Evolutionary conservation across 164 flowering plant genomes (phyloP).

Genomic region (Tetrastigma voinierianum): DNA sequence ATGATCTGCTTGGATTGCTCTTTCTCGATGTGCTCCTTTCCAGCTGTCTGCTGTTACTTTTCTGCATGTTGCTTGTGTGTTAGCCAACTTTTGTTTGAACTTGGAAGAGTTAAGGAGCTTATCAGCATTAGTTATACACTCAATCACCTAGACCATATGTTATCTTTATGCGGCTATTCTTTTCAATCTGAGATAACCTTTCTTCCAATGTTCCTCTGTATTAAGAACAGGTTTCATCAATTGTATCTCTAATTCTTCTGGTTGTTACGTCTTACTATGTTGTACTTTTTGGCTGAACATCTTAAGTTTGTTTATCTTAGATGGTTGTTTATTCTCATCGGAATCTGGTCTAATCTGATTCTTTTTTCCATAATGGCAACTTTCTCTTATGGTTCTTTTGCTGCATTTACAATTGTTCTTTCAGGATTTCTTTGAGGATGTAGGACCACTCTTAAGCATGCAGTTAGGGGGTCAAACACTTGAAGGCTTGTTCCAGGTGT

Average conservation of each 20-base stretch:
- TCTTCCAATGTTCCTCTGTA: too few relatives aligned
- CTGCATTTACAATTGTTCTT: conserved; percentile 15
- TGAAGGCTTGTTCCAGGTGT: conserved; percentile 86
- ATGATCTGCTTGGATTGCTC: too few relatives aligned
- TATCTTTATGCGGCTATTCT: too few relatives aligned
- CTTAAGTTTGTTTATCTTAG: not conserved
- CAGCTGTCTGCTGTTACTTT: too few relatives aligned
- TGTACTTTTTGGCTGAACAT: not conserved
- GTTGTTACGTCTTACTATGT: not conserved
- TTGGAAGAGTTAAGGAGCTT: too few relatives aligned
- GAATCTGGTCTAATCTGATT: not conserved
- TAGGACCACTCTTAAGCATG: conserved; percentile 86
- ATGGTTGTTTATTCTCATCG: not conserved
- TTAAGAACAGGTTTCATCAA: not conserved
- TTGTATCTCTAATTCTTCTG: not conserved
- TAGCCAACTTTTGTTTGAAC: too few relatives aligned
- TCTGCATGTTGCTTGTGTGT: too few relatives aligned
- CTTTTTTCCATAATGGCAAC: not conserved
- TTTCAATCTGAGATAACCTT: too few relatives aligned
- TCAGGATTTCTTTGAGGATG: conserved; percentile 96
- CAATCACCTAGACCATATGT: too few relatives aligned
- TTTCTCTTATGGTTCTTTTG: not conserved
- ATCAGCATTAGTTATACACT: too few relatives aligned
- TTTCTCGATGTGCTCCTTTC: too few relatives aligned
- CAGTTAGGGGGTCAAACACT: conserved; percentile 79